Base-by-base conservation (phyloP, 345 rosid genomes). In the Barbarea vulgaris region DNA sequence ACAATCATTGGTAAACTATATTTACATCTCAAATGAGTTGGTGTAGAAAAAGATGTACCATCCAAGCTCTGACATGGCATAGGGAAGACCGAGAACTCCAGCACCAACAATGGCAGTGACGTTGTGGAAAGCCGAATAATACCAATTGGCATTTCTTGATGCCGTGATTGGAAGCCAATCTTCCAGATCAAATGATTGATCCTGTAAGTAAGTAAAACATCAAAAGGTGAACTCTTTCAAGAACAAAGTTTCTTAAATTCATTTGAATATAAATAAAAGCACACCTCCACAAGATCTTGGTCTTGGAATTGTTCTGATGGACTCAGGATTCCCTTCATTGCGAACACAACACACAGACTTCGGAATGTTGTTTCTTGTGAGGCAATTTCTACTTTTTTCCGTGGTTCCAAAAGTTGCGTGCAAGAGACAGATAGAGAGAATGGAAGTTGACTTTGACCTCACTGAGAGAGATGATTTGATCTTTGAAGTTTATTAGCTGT, bases 21-120 rank as follows among this genome's bases (percentile, higher is more conserved):
- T 21, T 8, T 53, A 14, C 41, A 10, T 14, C 0, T 5, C 18
- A 21, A 19, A 1, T 0, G 0, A 22, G 6, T 18, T 47, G 17
- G 34, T 25, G 11, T 47, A 6, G 34, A 54, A 5, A 21, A 31
- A 27, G 13, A 39, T 19, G 7, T 52, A 86, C 88, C 87, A 87
- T 68, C 89, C 89, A 36, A 88, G 86, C 37, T 85, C 76, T 65
- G 90, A 77, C 83, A 84, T 76, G 73, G 93, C 87, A 33, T 76
- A 88, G 48, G 93, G 93, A 14, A 86, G 89, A 28, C 82, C 85
- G 15, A 86, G 73, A 36, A 86, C 85, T 0, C 90, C 89, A 1
- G 90, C 86, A 15, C 93, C 93, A 24, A 88, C 89, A 76, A 86
- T 86, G 76, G 89, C 90, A 0, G 85, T 86, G 80, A 85, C 87